Evolutionary conservation across 495 filamentous ascomycete genomes (phyloP).

Genomic region (Hypomontagnella monticulosa): DNA sequence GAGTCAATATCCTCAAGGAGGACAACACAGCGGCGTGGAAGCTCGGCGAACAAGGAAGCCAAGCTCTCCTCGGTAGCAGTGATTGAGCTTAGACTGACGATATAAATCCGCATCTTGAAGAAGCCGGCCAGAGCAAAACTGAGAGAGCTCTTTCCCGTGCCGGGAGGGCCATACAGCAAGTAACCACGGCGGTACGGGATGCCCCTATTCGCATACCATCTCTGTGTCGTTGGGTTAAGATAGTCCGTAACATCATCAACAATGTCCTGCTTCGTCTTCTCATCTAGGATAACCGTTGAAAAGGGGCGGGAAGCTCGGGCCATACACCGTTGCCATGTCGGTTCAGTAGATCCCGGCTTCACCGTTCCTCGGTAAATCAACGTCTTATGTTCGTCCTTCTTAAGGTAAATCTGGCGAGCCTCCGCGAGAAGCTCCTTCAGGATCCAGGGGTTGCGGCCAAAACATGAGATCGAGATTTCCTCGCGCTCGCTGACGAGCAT

Average conservation of each 20-base stretch:
- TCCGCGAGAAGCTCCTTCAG: constrained; percentile 74
- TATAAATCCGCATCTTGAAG: constrained; percentile 76
- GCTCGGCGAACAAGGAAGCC: constrained; percentile 71
- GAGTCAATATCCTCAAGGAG: constrained; percentile 80
- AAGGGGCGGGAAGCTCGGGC: constrained; percentile 76
- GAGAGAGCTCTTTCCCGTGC: constrained; percentile 73
- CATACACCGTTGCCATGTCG: constrained; percentile 64
- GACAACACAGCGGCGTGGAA: constrained; percentile 74
- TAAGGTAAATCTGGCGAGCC: constrained; percentile 65
- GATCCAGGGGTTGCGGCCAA: constrained; percentile 71
- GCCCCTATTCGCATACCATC: constrained; percentile 82
- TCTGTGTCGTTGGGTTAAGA: constrained; percentile 75
- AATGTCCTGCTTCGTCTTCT: constrained; percentile 75
- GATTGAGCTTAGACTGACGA: constrained; percentile 71
- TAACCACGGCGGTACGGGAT: constrained; percentile 87
- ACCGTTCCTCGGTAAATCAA: constrained; percentile 70
- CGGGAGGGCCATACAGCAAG: constrained; percentile 89
- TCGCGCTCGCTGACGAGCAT: constrained; percentile 58
- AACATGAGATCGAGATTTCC: constrained; percentile 69
- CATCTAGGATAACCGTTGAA: constrained; percentile 85
- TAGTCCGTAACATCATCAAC: constrained; percentile 90
- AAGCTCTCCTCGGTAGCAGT: constrained; percentile 76
- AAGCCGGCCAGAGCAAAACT: constrained; percentile 74
- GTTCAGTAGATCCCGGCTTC: constrained; percentile 46
- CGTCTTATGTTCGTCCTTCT: constrained; percentile 69